Conservation (phyloP, 2,329 filamentous ascomycete species). For the Biscogniauxia mediterranea region DNA sequence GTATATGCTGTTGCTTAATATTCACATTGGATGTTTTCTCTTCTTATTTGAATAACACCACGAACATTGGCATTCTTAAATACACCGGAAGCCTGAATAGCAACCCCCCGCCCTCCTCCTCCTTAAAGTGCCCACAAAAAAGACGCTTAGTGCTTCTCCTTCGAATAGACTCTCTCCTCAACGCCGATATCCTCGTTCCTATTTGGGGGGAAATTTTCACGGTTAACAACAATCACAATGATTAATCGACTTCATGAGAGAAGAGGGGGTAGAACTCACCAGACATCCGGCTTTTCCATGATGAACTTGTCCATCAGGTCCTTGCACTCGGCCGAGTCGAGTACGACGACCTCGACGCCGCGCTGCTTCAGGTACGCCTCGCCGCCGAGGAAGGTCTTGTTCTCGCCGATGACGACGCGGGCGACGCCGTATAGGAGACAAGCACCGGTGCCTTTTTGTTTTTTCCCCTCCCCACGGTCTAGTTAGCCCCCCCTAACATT, state of each 20-base stretch:
- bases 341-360: conserved; percentile 71
- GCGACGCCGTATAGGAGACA: conserved; percentile 74
- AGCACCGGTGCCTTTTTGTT: conserved; percentile 58
- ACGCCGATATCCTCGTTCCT: conserved; percentile 35
- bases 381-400: conserved; percentile 70
- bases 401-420: conserved; percentile 75
- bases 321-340: conserved; percentile 64
- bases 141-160: conserved; percentile 14
- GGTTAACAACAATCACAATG: neutral
- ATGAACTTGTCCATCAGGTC: conserved; percentile 72
- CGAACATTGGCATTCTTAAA: no score
- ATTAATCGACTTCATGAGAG: neutral
- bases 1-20: neutral
- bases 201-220: neutral
- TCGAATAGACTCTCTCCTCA: conserved; percentile 30
- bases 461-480: neutral
- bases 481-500: no score
- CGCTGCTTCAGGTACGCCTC: conserved; percentile 67
- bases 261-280: conserved; percentile 45
- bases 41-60: neutral
- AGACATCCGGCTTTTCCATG: conserved; percentile 67
- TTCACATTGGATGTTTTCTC: neutral
- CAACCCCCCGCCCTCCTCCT: no score
- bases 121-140: neutral
- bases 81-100: no score